Percentiles rank a stretch among this genome's conserved stretches.
phyloP scores from a whole-genome alignment of 2,329 filamentous ascomycete genomes.

The Dendryphion nanum region DNA sequence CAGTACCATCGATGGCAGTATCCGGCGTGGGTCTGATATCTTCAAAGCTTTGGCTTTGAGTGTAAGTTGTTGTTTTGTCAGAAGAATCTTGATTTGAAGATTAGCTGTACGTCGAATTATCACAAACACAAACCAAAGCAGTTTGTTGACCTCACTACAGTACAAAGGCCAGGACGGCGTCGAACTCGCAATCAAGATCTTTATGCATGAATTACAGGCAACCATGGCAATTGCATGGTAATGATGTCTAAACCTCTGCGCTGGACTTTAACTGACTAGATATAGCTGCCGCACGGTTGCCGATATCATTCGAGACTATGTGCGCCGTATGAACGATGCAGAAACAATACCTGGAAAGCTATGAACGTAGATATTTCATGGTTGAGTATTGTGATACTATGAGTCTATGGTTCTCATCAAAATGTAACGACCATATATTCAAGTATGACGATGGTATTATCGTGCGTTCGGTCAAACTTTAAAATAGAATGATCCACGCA shows the following conservation, averaged over 20 bases:
- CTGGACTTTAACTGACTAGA: not conserved
- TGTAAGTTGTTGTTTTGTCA: conserved; percentile 13
- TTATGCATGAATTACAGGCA: conserved; percentile 35
- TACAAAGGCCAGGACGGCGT: conserved; percentile 15
- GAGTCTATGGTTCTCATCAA: too few relatives aligned
- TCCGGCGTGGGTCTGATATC: conserved; percentile 18
- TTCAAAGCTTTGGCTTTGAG: conserved; percentile 17
- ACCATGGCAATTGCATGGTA: conserved; percentile 43
- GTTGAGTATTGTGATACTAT: too few relatives aligned
- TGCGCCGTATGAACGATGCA: conserved; percentile 4
- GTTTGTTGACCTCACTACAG: not conserved
- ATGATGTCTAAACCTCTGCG: not conserved
- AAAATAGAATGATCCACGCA: conserved; percentile 6
- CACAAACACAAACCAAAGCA: too few relatives aligned
- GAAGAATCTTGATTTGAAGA: conserved; percentile 10
- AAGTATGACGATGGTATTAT: too few relatives aligned
- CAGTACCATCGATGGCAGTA: conserved; percentile 8
- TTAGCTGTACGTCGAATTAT: conserved; percentile 3
- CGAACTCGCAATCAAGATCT: conserved; percentile 9
- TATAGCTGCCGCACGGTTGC: conserved; percentile 5
- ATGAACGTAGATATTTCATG: too few relatives aligned
- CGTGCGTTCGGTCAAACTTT: too few relatives aligned
- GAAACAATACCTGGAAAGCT: too few relatives aligned
- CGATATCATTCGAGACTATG: conserved; percentile 6
- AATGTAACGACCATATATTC: too few relatives aligned